Conservation (phyloP, 2,329 filamentous ascomycete genomes). For the Aspergillus hiratsukae region DNA sequence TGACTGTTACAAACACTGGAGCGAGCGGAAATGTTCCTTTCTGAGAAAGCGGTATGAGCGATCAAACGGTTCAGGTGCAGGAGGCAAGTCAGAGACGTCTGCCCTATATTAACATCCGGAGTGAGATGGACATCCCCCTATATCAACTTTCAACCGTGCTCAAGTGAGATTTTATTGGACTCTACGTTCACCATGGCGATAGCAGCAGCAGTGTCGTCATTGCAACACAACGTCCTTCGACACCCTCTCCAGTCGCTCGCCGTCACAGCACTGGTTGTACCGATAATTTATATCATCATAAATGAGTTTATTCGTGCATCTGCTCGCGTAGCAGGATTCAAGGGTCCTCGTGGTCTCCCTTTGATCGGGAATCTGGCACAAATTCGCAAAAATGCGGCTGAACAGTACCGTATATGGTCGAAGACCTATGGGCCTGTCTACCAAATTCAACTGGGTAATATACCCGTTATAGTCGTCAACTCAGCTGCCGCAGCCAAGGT, state of each 20-base stretch:
- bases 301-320: constrained; percentile 48
- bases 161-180: neutral
- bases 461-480: constrained; percentile 55
- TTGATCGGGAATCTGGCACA: constrained; percentile 54
- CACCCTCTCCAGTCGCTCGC: constrained; percentile 20
- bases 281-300: constrained; percentile 44
- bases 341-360: constrained; percentile 49
- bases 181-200: constrained; percentile 23
- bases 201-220: constrained; percentile 15
- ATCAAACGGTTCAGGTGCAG: neutral
- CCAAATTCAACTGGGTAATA: constrained; percentile 55
- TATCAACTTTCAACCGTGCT: neutral
- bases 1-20: neutral
- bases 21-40: constrained; percentile 22
- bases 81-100: neutral
- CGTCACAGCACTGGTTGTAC: constrained; percentile 20
- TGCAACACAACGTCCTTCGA: constrained; percentile 17
- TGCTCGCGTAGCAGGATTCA: constrained; percentile 44
- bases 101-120: constrained; percentile 3
- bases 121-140: neutral
- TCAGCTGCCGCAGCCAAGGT: constrained; percentile 48
- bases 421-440: constrained; percentile 50
- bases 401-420: constrained; percentile 55
- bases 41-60: neutral
- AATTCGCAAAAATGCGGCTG: constrained; percentile 52